Conservation (phyloP, 371 early-diverging fungal species). For the Mortierella sp. region DNA sequence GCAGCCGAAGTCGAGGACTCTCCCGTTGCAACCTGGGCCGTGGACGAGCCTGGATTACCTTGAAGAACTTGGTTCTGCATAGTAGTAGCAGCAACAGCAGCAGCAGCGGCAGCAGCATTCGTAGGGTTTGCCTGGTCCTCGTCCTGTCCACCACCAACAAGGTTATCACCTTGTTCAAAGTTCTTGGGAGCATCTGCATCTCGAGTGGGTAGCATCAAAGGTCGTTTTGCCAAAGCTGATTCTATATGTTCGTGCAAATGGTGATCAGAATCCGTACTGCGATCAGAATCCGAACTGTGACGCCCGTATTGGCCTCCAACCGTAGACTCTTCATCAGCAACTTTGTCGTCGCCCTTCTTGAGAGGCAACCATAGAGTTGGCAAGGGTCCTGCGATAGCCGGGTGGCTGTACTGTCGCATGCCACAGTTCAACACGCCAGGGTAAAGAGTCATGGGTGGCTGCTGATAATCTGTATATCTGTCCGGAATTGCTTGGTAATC, state of each 20-base stretch:
- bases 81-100: neutral
- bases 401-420: conserved; percentile 79
- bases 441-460: conserved; percentile 73
- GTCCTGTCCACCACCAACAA: conserved; percentile 54
- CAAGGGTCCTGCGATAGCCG: conserved; percentile 77
- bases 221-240: conserved; percentile 27
- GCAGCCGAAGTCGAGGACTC: neutral
- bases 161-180: conserved; percentile 44
- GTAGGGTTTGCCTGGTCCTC: conserved; percentile 17
- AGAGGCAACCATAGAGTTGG: conserved; percentile 84
- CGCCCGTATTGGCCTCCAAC: conserved; percentile 6
- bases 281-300: conserved; percentile 14
- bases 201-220: conserved; percentile 40
- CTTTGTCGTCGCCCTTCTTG: conserved; percentile 21
- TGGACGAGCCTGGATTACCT: neutral
- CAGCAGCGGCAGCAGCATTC: neutral
- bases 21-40: neutral
- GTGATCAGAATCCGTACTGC: conserved; percentile 25
- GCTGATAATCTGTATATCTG: conserved; percentile 46
- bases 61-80: neutral
- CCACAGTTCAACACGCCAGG: conserved; percentile 82
- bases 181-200: conserved; percentile 33
- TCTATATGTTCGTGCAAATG: conserved; percentile 33
- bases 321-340: conserved; percentile 21
- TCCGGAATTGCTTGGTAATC: conserved; percentile 71